phyloP scores from a whole-genome alignment of 495 filamentous ascomycete species.

The Xylaria longipes region DNA sequence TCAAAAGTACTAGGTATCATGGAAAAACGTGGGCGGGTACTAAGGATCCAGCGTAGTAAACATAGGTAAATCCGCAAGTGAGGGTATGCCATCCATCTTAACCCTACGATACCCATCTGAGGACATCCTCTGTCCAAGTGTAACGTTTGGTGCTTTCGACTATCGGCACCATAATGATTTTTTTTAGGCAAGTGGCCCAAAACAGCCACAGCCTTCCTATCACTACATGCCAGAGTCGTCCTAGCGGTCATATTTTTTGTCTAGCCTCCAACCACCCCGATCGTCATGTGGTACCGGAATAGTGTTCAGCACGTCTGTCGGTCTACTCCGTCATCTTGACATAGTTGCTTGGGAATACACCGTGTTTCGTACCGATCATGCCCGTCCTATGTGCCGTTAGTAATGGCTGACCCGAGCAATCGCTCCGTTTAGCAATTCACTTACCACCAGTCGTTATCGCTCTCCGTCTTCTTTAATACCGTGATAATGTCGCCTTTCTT shows the following conservation, averaged over 20 bases:
- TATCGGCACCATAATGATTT: not conserved
- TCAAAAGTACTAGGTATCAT: constrained; percentile 20
- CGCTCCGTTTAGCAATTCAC: constrained; percentile 28
- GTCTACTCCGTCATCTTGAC: constrained; percentile 54
- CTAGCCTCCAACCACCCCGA: not conserved
- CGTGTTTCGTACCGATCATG: constrained; percentile 58
- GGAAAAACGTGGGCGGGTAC: constrained; percentile 4
- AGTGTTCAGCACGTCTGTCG: not conserved
- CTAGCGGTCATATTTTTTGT: not conserved
- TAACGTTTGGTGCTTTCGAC: not conserved
- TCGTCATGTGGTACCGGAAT: not conserved
- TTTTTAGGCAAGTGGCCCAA: not conserved
- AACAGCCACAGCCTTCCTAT: not conserved
- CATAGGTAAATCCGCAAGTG: not conserved
- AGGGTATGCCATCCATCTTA: not conserved
- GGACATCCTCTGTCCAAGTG: constrained; percentile 1
- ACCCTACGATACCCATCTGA: constrained; percentile 3
- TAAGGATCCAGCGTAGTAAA: constrained; percentile 5
- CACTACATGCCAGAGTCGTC: not conserved
- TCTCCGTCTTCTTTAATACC: constrained; percentile 96
- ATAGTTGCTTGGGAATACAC: constrained; percentile 65
- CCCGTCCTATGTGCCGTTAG: constrained; percentile 56
- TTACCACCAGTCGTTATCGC: constrained; percentile 88
- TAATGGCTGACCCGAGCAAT: not conserved
- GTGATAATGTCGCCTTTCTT: constrained; percentile 98